A percentile compares a stretch with the other conserved stretches of the same genome.
Conservation (phyloP, 139 green algal genomes). For the Coccomyxa sp. region DNA sequence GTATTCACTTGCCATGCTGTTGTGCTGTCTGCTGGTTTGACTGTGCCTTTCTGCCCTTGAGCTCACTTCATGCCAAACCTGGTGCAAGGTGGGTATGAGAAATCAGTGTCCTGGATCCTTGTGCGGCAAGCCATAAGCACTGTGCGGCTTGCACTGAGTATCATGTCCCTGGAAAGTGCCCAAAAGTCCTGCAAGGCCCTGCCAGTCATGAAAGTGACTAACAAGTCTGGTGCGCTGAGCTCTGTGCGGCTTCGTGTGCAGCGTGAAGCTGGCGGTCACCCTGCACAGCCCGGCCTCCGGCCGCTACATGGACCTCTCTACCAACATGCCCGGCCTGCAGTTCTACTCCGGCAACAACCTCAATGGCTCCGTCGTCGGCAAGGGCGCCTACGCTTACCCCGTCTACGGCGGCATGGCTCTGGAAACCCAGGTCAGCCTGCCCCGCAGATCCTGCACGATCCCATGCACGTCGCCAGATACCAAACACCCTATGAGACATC, state of each 20-base stretch:
- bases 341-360: conserved; percentile 54
- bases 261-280: conserved; percentile 59
- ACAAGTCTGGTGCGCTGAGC: not conserved
- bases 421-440: conserved; percentile 48
- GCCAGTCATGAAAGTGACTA: not conserved
- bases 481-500: not conserved
- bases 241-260: conserved; percentile 25
- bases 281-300: conserved; percentile 55
- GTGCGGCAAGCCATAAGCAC: too few species aligned
- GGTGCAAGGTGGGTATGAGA: too few species aligned
- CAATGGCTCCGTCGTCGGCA: conserved; percentile 33
- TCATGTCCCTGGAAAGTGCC: too few species aligned
- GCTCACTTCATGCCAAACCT: too few species aligned
- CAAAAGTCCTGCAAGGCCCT: too few species aligned
- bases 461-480: not conserved
- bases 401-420: conserved; percentile 68
- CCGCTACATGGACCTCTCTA: conserved; percentile 65
- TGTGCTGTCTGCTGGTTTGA: too few species aligned
- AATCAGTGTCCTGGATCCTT: too few species aligned
- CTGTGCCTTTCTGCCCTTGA: too few species aligned
- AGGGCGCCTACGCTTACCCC: conserved; percentile 53
- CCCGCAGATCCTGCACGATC: not conserved
- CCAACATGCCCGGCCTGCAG: conserved; percentile 80
- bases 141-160: too few species aligned
- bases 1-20: too few species aligned